phyloP scores from a whole-genome alignment of 2,329 filamentous ascomycete genomes.

The Cercospora zeae-maydis region DNA sequence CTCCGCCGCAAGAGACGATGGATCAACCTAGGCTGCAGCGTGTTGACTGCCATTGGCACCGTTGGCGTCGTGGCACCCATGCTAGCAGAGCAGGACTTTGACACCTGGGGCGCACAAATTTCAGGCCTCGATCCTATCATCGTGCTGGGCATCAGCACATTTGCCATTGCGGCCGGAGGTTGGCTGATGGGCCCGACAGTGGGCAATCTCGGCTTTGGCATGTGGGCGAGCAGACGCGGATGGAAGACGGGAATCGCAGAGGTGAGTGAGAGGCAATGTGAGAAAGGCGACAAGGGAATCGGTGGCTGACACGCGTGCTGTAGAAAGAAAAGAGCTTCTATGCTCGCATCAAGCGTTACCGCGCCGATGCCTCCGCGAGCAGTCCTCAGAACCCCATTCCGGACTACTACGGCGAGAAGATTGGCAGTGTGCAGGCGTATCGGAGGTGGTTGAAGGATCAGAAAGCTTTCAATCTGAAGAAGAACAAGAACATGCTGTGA shows the following conservation, averaged over 20 bases:
- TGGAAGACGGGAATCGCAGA: slow-evolving; percentile 65
- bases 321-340: slow-evolving; percentile 95
- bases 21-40: slow-evolving; percentile 75
- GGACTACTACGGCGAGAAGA: slow-evolving; percentile 98
- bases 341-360: slow-evolving; percentile 81
- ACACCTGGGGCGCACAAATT: slow-evolving; percentile 61
- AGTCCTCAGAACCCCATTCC: slow-evolving; percentile 90
- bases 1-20: slow-evolving; percentile 81
- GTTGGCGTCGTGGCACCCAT: slow-evolving; percentile 62
- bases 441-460: slow-evolving; percentile 97
- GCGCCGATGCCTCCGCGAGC: slow-evolving; percentile 84
- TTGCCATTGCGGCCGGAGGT: slow-evolving; percentile 72
- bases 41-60: slow-evolving; percentile 60
- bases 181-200: slow-evolving; percentile 85
- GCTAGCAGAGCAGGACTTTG: slow-evolving; percentile 68
- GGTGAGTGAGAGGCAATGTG: slow-evolving; percentile 44
- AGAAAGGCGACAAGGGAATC: not conserved
- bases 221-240: slow-evolving; percentile 62
- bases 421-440: slow-evolving; percentile 86
- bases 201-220: slow-evolving; percentile 74
- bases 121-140: slow-evolving; percentile 86
- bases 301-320: slow-evolving; percentile 13
- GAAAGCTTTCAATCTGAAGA: slow-evolving; percentile 85
- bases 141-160: slow-evolving; percentile 74
- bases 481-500: slow-evolving; percentile 65